Evolutionary conservation across 2,329 filamentous ascomycete species (phyloP), one percentile per base, ranked within the genome.

Genomic region (Pseudogymnoascus pannorum): DNA sequence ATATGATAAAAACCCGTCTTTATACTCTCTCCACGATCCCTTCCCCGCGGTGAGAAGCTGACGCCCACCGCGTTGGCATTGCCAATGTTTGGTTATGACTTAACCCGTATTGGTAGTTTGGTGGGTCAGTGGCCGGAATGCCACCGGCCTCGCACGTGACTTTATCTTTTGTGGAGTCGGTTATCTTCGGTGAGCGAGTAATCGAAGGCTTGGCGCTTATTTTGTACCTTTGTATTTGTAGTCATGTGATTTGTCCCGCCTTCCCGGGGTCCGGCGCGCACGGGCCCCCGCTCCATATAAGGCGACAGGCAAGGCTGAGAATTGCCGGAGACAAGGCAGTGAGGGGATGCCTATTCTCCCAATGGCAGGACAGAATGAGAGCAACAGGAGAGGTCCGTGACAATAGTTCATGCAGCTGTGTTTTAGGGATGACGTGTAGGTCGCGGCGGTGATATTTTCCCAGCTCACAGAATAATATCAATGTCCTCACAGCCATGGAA

Each of bases 91-190:
- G n/a, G 51, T 57, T 14, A 18, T 57, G 51, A 31, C 26, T 48
- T 48, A 57, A 57, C 5, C 26, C 26, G 6, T 26, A 31, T 57
- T 57, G 51, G 51, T 22, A 29, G 26, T 14, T 29, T 33, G 9
- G 51, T 35, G 51, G 31, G 26, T 57, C 51, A 35, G 26, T 35
- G 51, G 51, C 51, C 51, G 51, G 51, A 57, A 57, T 57, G 26
- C 9, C 31, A 57, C 51, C 51, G 51, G 31, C 51, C 51, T 31
- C 26, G 51, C 51, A 57, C 51, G 51, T 57, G 51, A 57, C 18
- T 14, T 24, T n/a, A 24, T 42, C 42, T n/a, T 48, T 48, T 48
- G 20, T 48, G 42, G 42, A 48, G 42, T 14, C 42, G 42, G 42
- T n/a, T 48, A 48, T 26, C 42, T 48, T 26, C 42, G 42, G 42